phyloP scores from a whole-genome alignment of 805 yeast species.

The Tetrapisispora pingtungensis region DNA sequence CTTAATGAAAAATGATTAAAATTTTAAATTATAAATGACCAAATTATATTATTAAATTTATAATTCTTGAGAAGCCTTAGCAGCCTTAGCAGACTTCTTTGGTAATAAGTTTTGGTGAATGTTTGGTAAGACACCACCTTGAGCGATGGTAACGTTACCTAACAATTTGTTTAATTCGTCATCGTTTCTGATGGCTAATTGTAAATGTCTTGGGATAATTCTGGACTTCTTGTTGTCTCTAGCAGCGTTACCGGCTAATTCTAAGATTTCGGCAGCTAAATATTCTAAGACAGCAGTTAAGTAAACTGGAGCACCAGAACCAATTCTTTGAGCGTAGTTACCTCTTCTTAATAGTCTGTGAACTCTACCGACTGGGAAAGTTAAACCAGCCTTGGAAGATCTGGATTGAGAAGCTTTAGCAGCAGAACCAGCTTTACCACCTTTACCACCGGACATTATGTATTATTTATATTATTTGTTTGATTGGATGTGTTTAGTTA shows the following conservation, averaged over 20 bases:
- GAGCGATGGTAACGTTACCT: constrained; percentile 91
- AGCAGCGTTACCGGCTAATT: constrained; percentile 98
- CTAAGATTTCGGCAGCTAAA: constrained; percentile 95
- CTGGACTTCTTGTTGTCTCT: constrained; percentile 99
- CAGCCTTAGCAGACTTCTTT: constrained; percentile 54
- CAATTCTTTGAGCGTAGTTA: constrained; percentile 96
- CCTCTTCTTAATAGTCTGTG: constrained; percentile 95
- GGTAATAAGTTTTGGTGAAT: constrained; percentile 88
- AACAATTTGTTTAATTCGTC: constrained; percentile 94
- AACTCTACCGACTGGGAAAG: constrained; percentile 99
- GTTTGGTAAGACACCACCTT: constrained; percentile 99
- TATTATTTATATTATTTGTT: constrained; percentile 4
- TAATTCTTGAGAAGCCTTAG: constrained; percentile 59
- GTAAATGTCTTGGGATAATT: constrained; percentile 97
- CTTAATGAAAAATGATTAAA: neutral
- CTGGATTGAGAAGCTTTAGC: constrained; percentile 96
- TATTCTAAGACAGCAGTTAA: constrained; percentile 95
- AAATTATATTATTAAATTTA: constrained; percentile 21
- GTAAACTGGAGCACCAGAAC: constrained; percentile 99
- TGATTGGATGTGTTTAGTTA: constrained; percentile 1
- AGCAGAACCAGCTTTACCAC: constrained; percentile 90
- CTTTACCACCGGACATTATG: constrained; percentile 59
- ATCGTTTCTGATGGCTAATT: constrained; percentile 97
- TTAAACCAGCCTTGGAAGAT: constrained; percentile 97
- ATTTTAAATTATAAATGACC: constrained; percentile 1